Evolutionary conservation across 176 grass and related monocot genomes (phyloP), one percentile per base, ranked within the genome.

Genomic region (Carex parvula): DNA sequence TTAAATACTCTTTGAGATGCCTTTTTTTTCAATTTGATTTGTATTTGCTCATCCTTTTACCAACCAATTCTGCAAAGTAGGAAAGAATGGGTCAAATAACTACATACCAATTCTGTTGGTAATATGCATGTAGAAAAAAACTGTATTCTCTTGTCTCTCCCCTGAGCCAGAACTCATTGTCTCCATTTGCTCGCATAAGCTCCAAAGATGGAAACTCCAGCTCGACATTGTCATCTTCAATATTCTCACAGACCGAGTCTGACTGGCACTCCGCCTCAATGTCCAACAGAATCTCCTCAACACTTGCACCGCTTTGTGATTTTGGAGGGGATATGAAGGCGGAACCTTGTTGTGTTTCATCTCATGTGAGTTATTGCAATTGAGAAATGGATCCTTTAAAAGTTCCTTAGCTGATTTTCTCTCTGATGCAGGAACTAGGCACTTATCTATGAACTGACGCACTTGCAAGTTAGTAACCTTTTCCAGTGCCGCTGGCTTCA

Each of bases 361-460:
- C 60, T 84, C 62, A 84, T 85, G 76, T 48, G 33, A 81, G 81
- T 87, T 86, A 54, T 84, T 54, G 70, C 41, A 48, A 67, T 85
- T 88, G 86, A 99, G 85, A 91, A 95, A 99, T 83, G 88, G 89
- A 53, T 99, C 93, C 84, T 89, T 88, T 35, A 99, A 48, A 56
- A 99, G 88, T 35, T 95, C 90, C 88, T 92, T 95, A 10, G 96
- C 88, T 12, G 89, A 92, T 33, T 84, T 87, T 72, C 96, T 99
- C 71, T 99, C 83, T 22, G 93, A 89, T 84, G 88, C 91, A 86
- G 87, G 83, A 90, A 89, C 88, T 74, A 99, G 87, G 74, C 96
- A 99, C 64, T 95, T 93, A 64, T 95, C 91, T 84, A 99, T 94
- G 85, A 99, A 95, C 12, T 85, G 58, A 24, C 89, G 91, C 84